These are phyloP conservation scores for Daldinia sp. DNA, from an alignment of 2,329 filamentous ascomycete species.

Conservation along the genomic window DNA sequence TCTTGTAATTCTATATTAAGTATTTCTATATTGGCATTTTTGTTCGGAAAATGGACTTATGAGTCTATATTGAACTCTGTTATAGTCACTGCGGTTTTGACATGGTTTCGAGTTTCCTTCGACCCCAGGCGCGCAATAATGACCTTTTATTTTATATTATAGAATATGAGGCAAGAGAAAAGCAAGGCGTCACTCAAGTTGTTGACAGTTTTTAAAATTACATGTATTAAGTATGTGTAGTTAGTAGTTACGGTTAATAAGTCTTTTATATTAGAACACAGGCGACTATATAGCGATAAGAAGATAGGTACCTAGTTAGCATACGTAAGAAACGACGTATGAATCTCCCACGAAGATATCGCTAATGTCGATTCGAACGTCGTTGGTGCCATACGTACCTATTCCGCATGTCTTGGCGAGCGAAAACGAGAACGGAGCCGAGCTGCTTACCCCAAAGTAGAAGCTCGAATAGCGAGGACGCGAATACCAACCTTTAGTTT, in stretches of 20 bases:
- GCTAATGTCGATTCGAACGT: neutral
- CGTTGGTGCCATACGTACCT: neutral
- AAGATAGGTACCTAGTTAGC: neutral
- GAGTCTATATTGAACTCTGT: too few relatives aligned
- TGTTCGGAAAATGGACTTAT: too few relatives aligned
- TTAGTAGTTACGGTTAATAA: neutral
- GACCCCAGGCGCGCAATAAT: too few relatives aligned
- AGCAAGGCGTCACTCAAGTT: neutral
- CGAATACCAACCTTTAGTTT: neutral
- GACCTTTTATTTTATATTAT: too few relatives aligned
- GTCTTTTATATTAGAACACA: neutral
- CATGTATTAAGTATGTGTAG: too few relatives aligned
- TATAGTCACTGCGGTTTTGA: too few relatives aligned
- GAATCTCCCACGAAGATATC: neutral
- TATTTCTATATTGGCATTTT: too few relatives aligned
- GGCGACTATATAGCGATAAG: neutral
- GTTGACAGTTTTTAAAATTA: neutral
- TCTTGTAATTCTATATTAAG: too few relatives aligned
- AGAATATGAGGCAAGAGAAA: neutral
- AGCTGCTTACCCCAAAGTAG: neutral
- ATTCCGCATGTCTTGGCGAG: neutral
- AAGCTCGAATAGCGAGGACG: neutral
- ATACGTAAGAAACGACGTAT: neutral
- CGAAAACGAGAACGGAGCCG: neutral
- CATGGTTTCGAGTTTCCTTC: too few relatives aligned